Evolutionary conservation across 129 eudicot species (phyloP), one percentile per base, ranked within the genome.

Genomic region (Pseudognaphalium luteoalbum): DNA sequence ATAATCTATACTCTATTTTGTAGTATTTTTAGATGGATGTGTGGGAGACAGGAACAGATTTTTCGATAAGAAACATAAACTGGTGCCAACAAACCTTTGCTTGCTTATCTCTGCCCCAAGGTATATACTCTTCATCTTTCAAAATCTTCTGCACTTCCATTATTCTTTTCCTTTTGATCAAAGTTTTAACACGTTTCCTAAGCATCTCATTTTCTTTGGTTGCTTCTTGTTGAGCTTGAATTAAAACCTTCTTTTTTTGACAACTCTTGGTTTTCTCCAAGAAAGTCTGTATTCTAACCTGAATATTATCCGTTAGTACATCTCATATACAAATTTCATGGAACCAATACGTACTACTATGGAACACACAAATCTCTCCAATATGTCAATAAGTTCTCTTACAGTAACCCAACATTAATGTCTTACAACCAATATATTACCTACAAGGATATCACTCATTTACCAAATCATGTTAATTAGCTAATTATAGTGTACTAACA

Each of bases 261-360:
- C 61, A 19, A n/a, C 73, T 82, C 82, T 87, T 89, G 4, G 87
- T 66, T 86, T 85, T 94, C 83, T 94, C 96, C 93, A 94, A 83
- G 81, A 91, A 89, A 65, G 78, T 81, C n/a, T 91, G 99, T 47
- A 94, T 89, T 83, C 88, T 91, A 81, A 87, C 92, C 98, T 94
- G 89, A 79, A 78, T 70, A 72, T 33, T 37, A 37, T 70, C 76
- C 11, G 74, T 80, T 73, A 78, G 47, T 72, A 76, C 41, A 65
- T 79, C 65, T 71, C 39, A 64, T 72, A 63, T 66, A 73, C 50
- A 64, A 4, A 57, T 39, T 39, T 68, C 60, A n/a, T 21, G 8
- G 0, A 69, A 39, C 58, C 50, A 39, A 29, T 67, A 20, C 3
- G 22, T 6, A 44, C 68, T 10, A 28, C 22, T 34, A 67, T 1